Base-by-base conservation (phyloP, 306 rosid species). In the Castanea mollissima region DNA sequence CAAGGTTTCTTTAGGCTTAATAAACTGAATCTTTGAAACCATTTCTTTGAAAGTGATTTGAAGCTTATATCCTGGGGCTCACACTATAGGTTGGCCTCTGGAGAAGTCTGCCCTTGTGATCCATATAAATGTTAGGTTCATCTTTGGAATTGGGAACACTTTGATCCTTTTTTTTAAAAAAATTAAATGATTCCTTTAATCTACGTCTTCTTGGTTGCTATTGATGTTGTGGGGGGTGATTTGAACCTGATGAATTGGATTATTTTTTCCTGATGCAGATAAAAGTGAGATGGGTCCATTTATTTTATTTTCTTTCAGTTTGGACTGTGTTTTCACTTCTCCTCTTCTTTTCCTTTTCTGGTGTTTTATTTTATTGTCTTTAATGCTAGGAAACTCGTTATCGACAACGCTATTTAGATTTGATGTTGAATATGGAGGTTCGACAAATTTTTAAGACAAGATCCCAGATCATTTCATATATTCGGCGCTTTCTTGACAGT, bases 371-470 rank as follows among this genome's bases (percentile, higher is more conserved):
- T 51, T 56, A 6, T 23, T 21, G 20, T 54, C 5, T 38, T 69
- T 16, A 46, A 54, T 76, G 41, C 19, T 77, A 95, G 99, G 99
- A 95, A 91, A 95, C 99, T 74, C 91, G 99, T 74, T 95, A 95
- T 76, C 90, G 93, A 12, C 86, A 86, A 76, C 96, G 97, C 34
- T 92, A 95, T 85, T 82, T 95, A 83, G 99, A 95, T 88, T 88
- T 95, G 86, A 93, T 95, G 92, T 58, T 95, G 85, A 87, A 92
- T 76, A 75, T 80, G 0, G 99, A 93, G 88, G 97, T 91, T 79
- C 95, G 91, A 58, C 91, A 88, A 69, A 90, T 95, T 81, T 95
- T 95, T 80, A 93, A 80, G 91, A 93, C 96, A 74, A 89, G 98
- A 80, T 65, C 87, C 65, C 88, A 82, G 86, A 55, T 95, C 55